Percentiles rank a stretch among this genome's conserved stretches.
These are phyloP conservation scores for Lachancea sp. DNA, from an alignment of 805 yeast species.

Conservation along the genomic window DNA sequence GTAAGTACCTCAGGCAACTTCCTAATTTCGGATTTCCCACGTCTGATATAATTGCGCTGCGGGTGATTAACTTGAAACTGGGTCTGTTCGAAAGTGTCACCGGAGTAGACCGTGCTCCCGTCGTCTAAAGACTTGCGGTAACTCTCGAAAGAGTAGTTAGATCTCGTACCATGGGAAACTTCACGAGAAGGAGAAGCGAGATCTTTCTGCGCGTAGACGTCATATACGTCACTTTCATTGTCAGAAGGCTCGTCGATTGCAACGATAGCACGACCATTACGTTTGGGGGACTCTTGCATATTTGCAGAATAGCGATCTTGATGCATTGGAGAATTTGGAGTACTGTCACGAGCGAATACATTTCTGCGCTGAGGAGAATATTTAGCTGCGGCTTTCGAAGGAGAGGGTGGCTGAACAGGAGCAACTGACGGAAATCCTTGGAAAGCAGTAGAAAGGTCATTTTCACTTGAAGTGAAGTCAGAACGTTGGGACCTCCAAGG, in stretches of 20 bases:
- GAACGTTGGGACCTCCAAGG: slow-evolving; percentile 24
- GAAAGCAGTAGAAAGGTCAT: slow-evolving; percentile 25
- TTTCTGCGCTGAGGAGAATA: slow-evolving; percentile 37
- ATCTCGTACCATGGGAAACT: slow-evolving; percentile 39
- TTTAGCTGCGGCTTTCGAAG: slow-evolving; percentile 36
- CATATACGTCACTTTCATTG: slow-evolving; percentile 17
- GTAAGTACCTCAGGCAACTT: slow-evolving; percentile 66
- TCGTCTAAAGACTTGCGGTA: slow-evolving; percentile 47
- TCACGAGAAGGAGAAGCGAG: slow-evolving; percentile 17
- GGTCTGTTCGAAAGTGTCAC: slow-evolving; percentile 33
- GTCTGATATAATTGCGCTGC: slow-evolving; percentile 33
- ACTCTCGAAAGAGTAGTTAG: slow-evolving; percentile 60
- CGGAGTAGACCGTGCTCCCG: slow-evolving; percentile 28
- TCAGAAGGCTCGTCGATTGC: slow-evolving; percentile 36
- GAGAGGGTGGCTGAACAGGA: slow-evolving; percentile 31
- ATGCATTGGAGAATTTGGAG: slow-evolving; percentile 35
- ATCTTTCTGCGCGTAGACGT: slow-evolving; percentile 4
- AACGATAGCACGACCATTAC: slow-evolving; percentile 46
- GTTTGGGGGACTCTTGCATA: slow-evolving; percentile 63
- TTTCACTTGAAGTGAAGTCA: slow-evolving; percentile 12
- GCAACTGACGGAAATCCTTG: slow-evolving; percentile 29
- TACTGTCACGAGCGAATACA: slow-evolving; percentile 29
- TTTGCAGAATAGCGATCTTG: slow-evolving; percentile 55
- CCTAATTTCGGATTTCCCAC: slow-evolving; percentile 61
- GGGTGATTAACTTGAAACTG: slow-evolving; percentile 34